Percentiles rank a stretch among this genome's conserved stretches.
These are phyloP conservation scores for Pythium volutum DNA, from an alignment of 352 stramenopile genomes.

Conservation along the genomic window DNA sequence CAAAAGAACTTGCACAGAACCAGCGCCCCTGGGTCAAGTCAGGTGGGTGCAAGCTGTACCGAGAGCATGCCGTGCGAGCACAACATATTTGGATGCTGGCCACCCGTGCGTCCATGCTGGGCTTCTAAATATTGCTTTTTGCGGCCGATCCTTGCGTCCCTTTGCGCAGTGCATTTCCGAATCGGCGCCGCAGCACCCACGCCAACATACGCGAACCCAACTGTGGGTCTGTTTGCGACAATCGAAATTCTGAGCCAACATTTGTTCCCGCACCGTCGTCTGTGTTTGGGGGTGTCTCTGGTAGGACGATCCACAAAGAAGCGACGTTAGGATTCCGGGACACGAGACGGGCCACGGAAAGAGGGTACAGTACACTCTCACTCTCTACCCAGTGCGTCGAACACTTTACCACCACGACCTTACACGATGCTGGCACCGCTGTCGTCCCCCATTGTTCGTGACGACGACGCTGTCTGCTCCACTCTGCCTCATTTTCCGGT, in stretches of 20 bases:
- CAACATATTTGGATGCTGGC: too few relatives aligned
- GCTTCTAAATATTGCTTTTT: background rate
- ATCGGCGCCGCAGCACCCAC: background rate
- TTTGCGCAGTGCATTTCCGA: background rate
- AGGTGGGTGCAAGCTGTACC: too few relatives aligned
- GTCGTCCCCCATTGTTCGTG: background rate
- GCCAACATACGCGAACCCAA: background rate
- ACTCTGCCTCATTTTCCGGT: background rate
- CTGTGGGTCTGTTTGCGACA: constrained; percentile 4
- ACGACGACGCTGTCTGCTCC: background rate
- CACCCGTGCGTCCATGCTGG: too few relatives aligned
- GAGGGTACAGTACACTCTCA: constrained; percentile 11
- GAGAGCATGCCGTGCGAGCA: too few relatives aligned
- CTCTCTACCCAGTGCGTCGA: background rate
- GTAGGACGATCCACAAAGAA: constrained; percentile 6
- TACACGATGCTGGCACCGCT: constrained; percentile 1
- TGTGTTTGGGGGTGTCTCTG: constrained; percentile 25
- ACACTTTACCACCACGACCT: constrained; percentile 8
- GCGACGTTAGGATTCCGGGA: constrained; percentile 2
- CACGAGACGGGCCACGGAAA: constrained; percentile 16
- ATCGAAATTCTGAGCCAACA: background rate
- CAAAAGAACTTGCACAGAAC: constrained; percentile 4
- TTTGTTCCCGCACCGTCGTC: constrained; percentile 15
- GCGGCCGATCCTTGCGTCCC: background rate
- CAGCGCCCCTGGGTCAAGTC: too few relatives aligned